Conservation (phyloP, 306 rosid species). For the Vicia faba region DNA sequence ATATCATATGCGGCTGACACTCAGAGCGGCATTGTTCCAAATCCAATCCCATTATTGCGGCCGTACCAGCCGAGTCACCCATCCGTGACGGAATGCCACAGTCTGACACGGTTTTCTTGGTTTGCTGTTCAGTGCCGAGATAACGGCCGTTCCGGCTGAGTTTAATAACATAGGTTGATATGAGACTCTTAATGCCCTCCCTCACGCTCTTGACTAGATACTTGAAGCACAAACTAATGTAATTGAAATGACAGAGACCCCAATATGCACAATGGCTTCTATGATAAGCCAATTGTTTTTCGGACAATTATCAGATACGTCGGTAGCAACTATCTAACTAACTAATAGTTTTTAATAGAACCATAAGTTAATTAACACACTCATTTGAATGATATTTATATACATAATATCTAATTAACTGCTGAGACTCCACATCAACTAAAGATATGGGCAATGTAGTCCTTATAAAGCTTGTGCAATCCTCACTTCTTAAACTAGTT, state of each 20-base stretch:
- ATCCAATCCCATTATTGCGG: too few relatives aligned
- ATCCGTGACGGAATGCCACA: too few relatives aligned
- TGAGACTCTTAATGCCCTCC: background rate
- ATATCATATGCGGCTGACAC: too few relatives aligned
- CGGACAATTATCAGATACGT: background rate
- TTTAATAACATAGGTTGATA: background rate
- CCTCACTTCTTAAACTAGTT: background rate
- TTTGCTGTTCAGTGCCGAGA: too few relatives aligned
- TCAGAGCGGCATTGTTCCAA: too few relatives aligned
- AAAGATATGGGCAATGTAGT: background rate
- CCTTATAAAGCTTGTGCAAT: background rate
- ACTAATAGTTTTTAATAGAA: background rate
- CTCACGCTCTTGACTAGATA: background rate
- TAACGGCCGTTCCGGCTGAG: too few relatives aligned
- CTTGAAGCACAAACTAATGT: background rate
- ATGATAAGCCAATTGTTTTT: conserved; percentile 2
- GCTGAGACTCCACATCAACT: background rate
- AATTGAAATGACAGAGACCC: background rate
- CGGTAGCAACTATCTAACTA: background rate
- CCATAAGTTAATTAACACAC: background rate
- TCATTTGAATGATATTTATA: background rate
- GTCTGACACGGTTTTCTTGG: too few relatives aligned
- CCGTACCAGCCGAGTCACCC: too few relatives aligned
- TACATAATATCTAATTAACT: background rate
- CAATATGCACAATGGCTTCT: background rate